Conservation (phyloP, 169 alveolate genomes). For the Plasmodium falciparum region DNA sequence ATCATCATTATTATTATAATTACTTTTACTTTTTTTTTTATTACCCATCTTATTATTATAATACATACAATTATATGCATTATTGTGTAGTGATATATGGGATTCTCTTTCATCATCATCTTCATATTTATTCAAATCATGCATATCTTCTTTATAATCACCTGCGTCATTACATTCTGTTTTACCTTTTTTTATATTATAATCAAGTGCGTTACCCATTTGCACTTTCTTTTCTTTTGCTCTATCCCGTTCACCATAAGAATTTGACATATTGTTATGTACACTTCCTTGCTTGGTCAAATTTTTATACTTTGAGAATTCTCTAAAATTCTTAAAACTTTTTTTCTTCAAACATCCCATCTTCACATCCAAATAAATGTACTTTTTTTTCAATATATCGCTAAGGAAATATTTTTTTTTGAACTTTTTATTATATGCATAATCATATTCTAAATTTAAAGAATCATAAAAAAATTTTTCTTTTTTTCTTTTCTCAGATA, state of each 20-base stretch:
- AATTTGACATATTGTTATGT: not conserved
- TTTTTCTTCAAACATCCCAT: constrained; percentile 34
- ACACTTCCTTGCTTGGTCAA: not conserved
- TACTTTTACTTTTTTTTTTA: not conserved
- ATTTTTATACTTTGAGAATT: constrained; percentile 39
- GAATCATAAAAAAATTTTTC: constrained; percentile 55
- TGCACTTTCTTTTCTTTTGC: not conserved
- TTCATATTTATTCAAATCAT: too few species aligned
- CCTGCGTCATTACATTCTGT: too few species aligned
- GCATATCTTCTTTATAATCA: too few species aligned
- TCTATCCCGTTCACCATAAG: not conserved
- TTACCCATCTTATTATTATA: too few species aligned
- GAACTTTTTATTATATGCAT: constrained; percentile 24
- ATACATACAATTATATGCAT: too few species aligned
- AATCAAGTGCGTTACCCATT: not conserved
- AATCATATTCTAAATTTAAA: constrained; percentile 27
- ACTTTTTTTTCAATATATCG: constrained; percentile 42
- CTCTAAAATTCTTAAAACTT: not conserved
- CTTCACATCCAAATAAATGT: constrained; percentile 24
- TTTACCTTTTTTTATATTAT: not conserved
- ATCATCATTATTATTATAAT: not conserved
- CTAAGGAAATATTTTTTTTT: constrained; percentile 26
- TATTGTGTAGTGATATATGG: too few species aligned
- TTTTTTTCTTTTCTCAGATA: constrained; percentile 38
- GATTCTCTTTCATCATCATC: too few species aligned